A percentile compares a stretch with the other conserved stretches of the same genome.
These are phyloP conservation scores for Petunia hybrid DNA, from an alignment of 305 asterid genomes.

Conservation along the genomic window DNA sequence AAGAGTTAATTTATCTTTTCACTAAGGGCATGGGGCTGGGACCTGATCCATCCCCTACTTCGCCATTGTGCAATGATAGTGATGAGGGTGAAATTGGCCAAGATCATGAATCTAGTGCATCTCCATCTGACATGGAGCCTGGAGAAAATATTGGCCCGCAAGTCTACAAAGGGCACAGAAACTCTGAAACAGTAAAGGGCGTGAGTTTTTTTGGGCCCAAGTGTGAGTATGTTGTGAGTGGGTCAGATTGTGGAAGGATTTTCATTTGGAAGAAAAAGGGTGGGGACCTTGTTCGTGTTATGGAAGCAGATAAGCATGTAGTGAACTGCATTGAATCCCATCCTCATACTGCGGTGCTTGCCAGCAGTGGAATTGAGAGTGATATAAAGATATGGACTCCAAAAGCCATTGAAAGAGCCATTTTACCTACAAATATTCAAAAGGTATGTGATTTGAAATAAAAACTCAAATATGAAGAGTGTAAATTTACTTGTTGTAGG, in stretches of 20 bases:
- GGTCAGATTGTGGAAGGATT: slow-evolving; percentile 97
- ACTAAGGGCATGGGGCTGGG: slow-evolving; percentile 75
- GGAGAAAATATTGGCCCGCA: slow-evolving; percentile 58
- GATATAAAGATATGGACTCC: slow-evolving; percentile 93
- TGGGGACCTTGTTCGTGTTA: slow-evolving; percentile 85
- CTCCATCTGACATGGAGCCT: slow-evolving; percentile 44
- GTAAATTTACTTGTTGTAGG: slow-evolving; percentile 1
- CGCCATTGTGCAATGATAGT: slow-evolving; percentile 49
- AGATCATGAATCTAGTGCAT: slow-evolving; percentile 40
- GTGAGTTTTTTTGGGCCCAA: slow-evolving; percentile 91
- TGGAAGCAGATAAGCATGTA: slow-evolving; percentile 82
- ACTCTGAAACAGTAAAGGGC: slow-evolving; percentile 83
- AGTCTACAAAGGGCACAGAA: slow-evolving; percentile 85
- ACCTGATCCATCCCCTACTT: slow-evolving; percentile 54
- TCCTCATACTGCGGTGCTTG: slow-evolving; percentile 79
- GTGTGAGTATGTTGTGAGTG: slow-evolving; percentile 90
- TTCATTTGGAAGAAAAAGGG: slow-evolving; percentile 92
- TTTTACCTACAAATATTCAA: slow-evolving; percentile 65
- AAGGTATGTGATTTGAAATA: slow-evolving; percentile 55
- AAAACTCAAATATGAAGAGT: slow-evolving; percentile 19
- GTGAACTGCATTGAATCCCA: slow-evolving; percentile 93
- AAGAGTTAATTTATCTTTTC: slow-evolving; percentile 85
- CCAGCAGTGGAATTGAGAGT: slow-evolving; percentile 92
- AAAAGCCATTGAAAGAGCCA: slow-evolving; percentile 70
- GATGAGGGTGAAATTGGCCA: slow-evolving; percentile 48